These are phyloP conservation scores for Populus alba DNA, from an alignment of 345 rosid species.

Conservation along the genomic window DNA sequence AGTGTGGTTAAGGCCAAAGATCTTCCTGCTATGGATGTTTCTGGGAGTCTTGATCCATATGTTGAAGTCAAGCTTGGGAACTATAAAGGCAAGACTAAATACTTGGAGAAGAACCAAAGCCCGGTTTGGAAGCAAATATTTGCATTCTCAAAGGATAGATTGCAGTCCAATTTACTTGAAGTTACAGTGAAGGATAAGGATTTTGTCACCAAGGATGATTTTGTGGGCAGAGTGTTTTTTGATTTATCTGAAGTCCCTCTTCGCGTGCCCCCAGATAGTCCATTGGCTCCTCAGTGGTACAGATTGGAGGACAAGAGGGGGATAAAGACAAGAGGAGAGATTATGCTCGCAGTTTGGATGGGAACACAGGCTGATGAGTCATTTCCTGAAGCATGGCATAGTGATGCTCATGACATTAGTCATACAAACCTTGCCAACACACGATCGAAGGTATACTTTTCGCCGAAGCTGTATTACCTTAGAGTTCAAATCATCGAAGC, in stretches of 20 bases:
- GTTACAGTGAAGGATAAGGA: slow-evolving; percentile 34
- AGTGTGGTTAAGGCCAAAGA: slow-evolving; percentile 32
- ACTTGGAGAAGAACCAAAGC: slow-evolving; percentile 25
- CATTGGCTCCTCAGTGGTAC: slow-evolving; percentile 38
- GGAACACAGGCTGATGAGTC: slow-evolving; percentile 40
- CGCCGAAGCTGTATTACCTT: slow-evolving; percentile 31
- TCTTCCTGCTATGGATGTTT: slow-evolving; percentile 33
- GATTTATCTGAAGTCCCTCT: slow-evolving; percentile 27
- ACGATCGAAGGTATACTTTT: slow-evolving; percentile 29
- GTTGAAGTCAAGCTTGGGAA: slow-evolving; percentile 37
- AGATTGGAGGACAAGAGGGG: slow-evolving; percentile 26
- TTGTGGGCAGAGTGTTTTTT: slow-evolving; percentile 22
- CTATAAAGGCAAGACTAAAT: slow-evolving; percentile 28
- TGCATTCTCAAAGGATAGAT: slow-evolving; percentile 28
- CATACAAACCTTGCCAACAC: slow-evolving; percentile 23
- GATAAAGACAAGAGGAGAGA: slow-evolving; percentile 14
- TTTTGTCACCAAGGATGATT: slow-evolving; percentile 30
- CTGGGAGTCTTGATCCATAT: slow-evolving; percentile 35
- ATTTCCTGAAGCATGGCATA: slow-evolving; percentile 37
- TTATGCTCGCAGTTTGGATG: slow-evolving; percentile 36
- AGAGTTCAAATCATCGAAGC: slow-evolving; percentile 25
- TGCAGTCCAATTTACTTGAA: slow-evolving; percentile 34
- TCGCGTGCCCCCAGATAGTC: slow-evolving; percentile 34
- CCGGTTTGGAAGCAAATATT: slow-evolving; percentile 30
- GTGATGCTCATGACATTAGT: slow-evolving; percentile 31